phyloP scores from a whole-genome alignment of 441 rosid species.

The Macaranga tanarius region DNA sequence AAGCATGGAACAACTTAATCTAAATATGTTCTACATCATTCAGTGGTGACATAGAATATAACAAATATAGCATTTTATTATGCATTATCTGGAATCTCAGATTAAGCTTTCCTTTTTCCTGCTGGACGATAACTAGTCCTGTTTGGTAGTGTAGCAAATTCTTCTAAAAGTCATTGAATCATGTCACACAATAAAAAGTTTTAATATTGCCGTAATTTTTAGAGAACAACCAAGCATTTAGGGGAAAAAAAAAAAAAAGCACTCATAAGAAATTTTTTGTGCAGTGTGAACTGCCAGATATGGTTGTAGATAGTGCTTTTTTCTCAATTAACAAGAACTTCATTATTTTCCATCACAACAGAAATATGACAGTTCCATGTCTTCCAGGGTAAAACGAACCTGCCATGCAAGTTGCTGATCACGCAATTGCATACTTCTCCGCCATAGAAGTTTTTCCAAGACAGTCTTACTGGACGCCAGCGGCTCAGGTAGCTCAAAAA shows the following conservation, averaged over 20 bases:
- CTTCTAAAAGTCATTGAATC: background rate
- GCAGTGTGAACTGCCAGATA: background rate
- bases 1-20: too few species aligned
- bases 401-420: slow-evolving; percentile 76
- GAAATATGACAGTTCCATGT: slow-evolving; percentile 10
- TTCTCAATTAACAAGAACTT: background rate
- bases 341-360: slow-evolving; percentile 4
- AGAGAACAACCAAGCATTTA: background rate
- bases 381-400: slow-evolving; percentile 45
- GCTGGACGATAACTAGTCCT: background rate
- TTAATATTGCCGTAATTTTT: background rate
- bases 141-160: background rate
- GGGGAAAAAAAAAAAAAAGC: background rate
- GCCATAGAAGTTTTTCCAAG: slow-evolving; percentile 50
- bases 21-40: too few species aligned
- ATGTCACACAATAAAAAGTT: too few species aligned
- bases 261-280: background rate
- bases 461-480: slow-evolving; percentile 46
- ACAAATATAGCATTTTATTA: background rate
- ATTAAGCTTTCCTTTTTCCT: background rate
- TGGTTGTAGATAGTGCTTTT: background rate
- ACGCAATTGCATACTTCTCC: slow-evolving; percentile 57
- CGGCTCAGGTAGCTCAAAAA: slow-evolving; percentile 68
- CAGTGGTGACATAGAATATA: too few species aligned
- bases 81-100: background rate